Evolutionary conservation across 768 basidiomycete genomes (phyloP).

Genomic region (Gloeophyllum trabeum): DNA sequence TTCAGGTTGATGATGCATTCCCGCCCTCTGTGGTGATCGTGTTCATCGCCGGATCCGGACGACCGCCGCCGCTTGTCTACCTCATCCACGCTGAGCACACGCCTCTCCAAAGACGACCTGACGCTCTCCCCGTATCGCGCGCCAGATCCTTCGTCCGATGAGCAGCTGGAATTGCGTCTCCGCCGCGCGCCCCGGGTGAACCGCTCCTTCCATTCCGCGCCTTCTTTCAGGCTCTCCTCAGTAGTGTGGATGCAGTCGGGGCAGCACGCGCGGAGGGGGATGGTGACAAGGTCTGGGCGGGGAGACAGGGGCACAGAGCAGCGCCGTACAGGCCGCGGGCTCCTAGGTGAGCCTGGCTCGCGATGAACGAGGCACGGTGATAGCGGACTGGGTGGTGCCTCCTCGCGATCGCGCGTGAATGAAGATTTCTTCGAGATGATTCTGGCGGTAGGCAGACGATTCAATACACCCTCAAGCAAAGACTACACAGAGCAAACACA

Average conservation of each 20-base stretch:
- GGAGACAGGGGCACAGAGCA: slow-evolving; percentile 16
- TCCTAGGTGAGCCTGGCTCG: slow-evolving; percentile 14
- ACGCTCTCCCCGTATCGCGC: neutral
- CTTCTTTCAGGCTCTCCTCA: slow-evolving; percentile 42
- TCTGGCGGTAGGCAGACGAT: slow-evolving; percentile 15
- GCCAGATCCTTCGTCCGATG: slow-evolving; percentile 9
- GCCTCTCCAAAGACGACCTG: neutral
- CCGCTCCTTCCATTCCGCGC: slow-evolving; percentile 49
- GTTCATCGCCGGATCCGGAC: neutral
- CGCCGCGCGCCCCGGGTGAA: slow-evolving; percentile 54
- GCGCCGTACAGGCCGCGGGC: slow-evolving; percentile 4
- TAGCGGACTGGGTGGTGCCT: slow-evolving; percentile 22
- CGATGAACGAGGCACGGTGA: slow-evolving; percentile 48
- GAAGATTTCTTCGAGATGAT: slow-evolving; percentile 30
- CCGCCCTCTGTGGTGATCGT: neutral
- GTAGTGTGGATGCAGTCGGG: slow-evolving; percentile 46
- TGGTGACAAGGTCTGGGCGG: slow-evolving; percentile 30
- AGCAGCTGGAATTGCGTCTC: slow-evolving; percentile 28
- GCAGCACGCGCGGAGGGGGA: slow-evolving; percentile 69
- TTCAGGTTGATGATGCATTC: neutral
- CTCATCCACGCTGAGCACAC: slow-evolving; percentile 43
- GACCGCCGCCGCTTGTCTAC: slow-evolving; percentile 46
- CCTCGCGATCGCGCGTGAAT: slow-evolving; percentile 24
- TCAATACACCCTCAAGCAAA: slow-evolving; percentile 2
- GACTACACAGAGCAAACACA: slow-evolving; percentile 18